Evolutionary conservation across 2,329 filamentous ascomycete species (phyloP).

Genomic region (Sporothrix sp.): DNA sequence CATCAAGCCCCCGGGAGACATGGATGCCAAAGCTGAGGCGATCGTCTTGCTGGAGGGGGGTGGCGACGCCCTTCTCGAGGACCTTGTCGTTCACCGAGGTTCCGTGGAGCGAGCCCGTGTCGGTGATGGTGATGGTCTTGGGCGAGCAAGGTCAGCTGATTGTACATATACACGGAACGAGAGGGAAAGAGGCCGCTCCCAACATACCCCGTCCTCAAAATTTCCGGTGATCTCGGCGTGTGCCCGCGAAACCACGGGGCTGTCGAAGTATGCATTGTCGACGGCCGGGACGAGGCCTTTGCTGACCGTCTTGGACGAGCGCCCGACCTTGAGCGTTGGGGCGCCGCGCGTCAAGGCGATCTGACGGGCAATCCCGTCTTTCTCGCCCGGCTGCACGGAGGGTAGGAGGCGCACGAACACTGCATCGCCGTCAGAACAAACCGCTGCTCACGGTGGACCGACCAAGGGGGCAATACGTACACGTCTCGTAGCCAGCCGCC

Average conservation of each 20-base stretch:
- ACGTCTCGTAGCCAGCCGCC: not conserved
- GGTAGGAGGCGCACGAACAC: constrained; percentile 18
- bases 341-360: constrained; percentile 22
- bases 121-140: constrained; percentile 36
- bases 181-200: constrained; percentile 14
- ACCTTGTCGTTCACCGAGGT: constrained; percentile 34
- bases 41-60: constrained; percentile 27
- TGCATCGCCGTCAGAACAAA: constrained; percentile 10
- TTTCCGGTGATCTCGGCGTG: constrained; percentile 49
- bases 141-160: not conserved
- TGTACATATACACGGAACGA: not conserved
- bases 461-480: not conserved
- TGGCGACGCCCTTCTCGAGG: constrained; percentile 17
- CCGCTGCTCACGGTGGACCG: too few species aligned
- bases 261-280: constrained; percentile 58
- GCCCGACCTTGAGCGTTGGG: constrained; percentile 28
- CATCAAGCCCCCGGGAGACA: constrained; percentile 27
- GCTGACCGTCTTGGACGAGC: constrained; percentile 35
- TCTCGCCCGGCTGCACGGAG: constrained; percentile 9
- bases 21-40: constrained; percentile 30
- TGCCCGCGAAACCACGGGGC: constrained; percentile 59
- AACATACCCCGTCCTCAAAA: constrained; percentile 33
- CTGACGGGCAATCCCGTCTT: constrained; percentile 12
- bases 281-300: constrained; percentile 32
- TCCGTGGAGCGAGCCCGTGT: constrained; percentile 43